These are phyloP conservation scores for Podila minutissima DNA, from an alignment of 192 early-diverging fungal genomes.

Conservation along the genomic window DNA sequence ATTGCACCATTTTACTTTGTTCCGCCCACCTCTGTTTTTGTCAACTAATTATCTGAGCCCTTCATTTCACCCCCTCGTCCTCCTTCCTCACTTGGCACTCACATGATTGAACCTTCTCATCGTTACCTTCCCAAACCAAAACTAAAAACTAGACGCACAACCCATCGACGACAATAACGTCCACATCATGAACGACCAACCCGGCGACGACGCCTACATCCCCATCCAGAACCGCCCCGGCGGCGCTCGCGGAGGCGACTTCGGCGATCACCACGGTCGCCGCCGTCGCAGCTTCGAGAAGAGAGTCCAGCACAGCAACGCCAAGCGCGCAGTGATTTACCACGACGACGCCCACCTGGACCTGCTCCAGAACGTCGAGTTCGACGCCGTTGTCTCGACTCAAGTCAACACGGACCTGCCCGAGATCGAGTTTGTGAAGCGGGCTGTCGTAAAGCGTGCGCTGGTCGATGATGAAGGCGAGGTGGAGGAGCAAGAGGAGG, in stretches of 20 bases:
- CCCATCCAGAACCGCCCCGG: conserved; percentile 15
- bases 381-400: background rate
- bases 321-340: conserved; percentile 16
- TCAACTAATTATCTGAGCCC: background rate
- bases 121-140: background rate
- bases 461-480: conserved; percentile 4
- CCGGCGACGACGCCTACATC: background rate
- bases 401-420: background rate
- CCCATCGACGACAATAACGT: conserved; percentile 14
- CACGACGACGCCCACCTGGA: conserved; percentile 13
- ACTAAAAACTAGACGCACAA: background rate
- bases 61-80: background rate
- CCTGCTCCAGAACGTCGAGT: background rate
- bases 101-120: background rate
- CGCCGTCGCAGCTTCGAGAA: conserved; percentile 8
- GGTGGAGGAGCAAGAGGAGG: conserved; percentile 5
- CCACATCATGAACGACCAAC: background rate
- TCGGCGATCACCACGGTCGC: background rate
- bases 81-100: background rate
- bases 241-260: conserved; percentile 27
- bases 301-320: background rate
- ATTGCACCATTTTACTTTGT: background rate
- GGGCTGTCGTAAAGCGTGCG: background rate
- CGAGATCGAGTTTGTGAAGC: no score
- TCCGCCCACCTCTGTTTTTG: background rate